Evolutionary conservation across 192 early-diverging fungal genomes (phyloP).

Genomic region (Coemansia sp.): DNA sequence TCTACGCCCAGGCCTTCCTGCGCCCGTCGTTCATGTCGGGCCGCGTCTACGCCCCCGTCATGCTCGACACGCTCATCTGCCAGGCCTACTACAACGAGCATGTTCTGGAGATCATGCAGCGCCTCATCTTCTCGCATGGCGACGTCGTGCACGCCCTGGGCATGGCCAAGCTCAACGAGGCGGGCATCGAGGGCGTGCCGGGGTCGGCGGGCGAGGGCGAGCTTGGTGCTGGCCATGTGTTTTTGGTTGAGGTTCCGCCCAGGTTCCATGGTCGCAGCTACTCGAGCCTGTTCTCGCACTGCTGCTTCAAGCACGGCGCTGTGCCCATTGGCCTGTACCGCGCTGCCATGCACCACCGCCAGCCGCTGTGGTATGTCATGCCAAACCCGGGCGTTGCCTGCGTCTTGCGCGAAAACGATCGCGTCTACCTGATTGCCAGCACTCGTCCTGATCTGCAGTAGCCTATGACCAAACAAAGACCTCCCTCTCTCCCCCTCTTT

Average conservation of each 20-base stretch:
- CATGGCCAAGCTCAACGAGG: constrained; percentile 36
- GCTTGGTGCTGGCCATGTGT: constrained; percentile 24
- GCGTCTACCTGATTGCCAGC: constrained; percentile 56
- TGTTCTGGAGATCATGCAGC: constrained; percentile 58
- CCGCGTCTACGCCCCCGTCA: constrained; percentile 66
- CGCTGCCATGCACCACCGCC: constrained; percentile 48
- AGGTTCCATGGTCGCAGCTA: constrained; percentile 51
- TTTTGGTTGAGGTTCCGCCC: constrained; percentile 53
- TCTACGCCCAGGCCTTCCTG: constrained; percentile 62
- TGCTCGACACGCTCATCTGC: constrained; percentile 69
- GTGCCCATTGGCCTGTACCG: constrained; percentile 69
- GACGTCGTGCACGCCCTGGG: constrained; percentile 38
- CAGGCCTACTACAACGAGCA: constrained; percentile 72
- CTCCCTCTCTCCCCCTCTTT: not conserved
- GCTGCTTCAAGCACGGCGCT: constrained; percentile 52
- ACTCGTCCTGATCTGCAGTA: constrained; percentile 33
- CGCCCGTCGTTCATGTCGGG: constrained; percentile 70
- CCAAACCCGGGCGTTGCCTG: constrained; percentile 58
- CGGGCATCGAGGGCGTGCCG: constrained; percentile 14
- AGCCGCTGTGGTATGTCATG: constrained; percentile 58
- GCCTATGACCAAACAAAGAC: not conserved
- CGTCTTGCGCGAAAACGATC: constrained; percentile 57
- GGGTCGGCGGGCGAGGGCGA: constrained; percentile 6
- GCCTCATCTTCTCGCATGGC: constrained; percentile 57
- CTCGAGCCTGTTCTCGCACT: constrained; percentile 49